phyloP scores from a whole-genome alignment of 139 green algal genomes.

The Pseudopediastrum boryanum region DNA sequence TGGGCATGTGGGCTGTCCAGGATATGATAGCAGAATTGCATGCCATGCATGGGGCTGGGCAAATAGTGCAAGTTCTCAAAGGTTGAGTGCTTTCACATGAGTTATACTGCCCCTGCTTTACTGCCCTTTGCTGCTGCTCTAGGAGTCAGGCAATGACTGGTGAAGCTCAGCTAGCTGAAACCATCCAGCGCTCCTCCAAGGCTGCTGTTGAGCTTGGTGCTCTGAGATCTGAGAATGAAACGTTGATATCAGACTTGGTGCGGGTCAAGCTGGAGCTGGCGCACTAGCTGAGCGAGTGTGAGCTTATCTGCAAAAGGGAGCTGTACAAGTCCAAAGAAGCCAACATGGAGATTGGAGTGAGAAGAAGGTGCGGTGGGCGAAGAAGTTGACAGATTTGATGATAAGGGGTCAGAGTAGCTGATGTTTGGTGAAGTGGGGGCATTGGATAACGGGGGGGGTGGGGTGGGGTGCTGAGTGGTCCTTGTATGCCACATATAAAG shows the following conservation, averaged over 20 bases:
- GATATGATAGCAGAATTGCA: no score
- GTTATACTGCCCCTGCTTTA: not conserved
- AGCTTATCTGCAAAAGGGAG: slow-evolving; percentile 49
- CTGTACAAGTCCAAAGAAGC: slow-evolving; percentile 55
- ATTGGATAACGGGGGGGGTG: no score
- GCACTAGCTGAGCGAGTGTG: slow-evolving; percentile 43
- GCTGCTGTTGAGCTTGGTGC: slow-evolving; percentile 31
- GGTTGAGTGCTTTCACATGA: no score
- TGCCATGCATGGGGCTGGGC: no score
- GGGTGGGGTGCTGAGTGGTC: no score
- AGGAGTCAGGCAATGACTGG: slow-evolving; percentile 22
- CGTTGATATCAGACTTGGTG: slow-evolving; percentile 53
- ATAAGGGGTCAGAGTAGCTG: no score
- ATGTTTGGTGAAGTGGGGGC: no score
- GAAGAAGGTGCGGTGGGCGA: no score
- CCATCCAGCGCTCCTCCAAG: slow-evolving; percentile 13
- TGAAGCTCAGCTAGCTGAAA: slow-evolving; percentile 26
- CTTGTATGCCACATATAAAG: no score
- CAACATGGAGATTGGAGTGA: slow-evolving; percentile 67
- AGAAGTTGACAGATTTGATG: no score
- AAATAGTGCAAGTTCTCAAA: no score
- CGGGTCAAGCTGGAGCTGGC: slow-evolving; percentile 52
- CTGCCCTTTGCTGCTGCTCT: not conserved
- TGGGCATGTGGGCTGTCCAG: no score
- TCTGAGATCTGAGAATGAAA: slow-evolving; percentile 42